phyloP scores from a whole-genome alignment of 345 rosid genomes.

The Ailanthus altissimus region DNA sequence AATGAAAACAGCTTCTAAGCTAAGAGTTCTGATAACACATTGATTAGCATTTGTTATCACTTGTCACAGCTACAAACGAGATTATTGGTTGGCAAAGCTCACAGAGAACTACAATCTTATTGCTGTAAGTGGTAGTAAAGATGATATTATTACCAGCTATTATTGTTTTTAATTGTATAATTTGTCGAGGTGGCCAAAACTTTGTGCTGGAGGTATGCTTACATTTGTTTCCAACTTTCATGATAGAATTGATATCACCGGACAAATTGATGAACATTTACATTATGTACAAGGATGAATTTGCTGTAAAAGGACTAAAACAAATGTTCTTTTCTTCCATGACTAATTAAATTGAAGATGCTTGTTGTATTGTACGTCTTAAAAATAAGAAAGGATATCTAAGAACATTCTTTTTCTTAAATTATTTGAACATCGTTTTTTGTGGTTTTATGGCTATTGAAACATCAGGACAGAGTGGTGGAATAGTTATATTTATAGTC shows the following conservation, averaged over 20 bases:
- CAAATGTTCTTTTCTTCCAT: not conserved
- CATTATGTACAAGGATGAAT: not conserved
- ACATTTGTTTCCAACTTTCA: not conserved
- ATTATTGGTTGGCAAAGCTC: constrained; percentile 34
- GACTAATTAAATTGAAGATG: not conserved
- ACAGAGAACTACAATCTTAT: constrained; percentile 30
- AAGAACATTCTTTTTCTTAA: not conserved
- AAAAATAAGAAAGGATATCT: not conserved
- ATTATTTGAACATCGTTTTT: constrained; percentile 8
- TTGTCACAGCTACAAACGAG: constrained; percentile 30
- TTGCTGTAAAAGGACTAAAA: not conserved
- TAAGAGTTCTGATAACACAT: not conserved
- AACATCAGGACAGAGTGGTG: not conserved
- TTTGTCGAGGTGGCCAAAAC: constrained; percentile 28
- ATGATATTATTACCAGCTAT: constrained; percentile 9
- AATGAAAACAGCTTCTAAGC: not conserved
- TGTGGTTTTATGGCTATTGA: constrained; percentile 8
- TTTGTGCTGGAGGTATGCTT: constrained; percentile 39
- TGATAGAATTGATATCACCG: not conserved
- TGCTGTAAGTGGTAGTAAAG: constrained; percentile 37
- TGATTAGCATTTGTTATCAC: not conserved
- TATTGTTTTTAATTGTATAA: not conserved
- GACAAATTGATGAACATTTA: not conserved
- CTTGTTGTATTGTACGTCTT: not conserved
- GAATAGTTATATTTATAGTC: not conserved